These are phyloP conservation scores for Jasminum sambac DNA, from an alignment of 257 asterid genomes.

Conservation along the genomic window DNA sequence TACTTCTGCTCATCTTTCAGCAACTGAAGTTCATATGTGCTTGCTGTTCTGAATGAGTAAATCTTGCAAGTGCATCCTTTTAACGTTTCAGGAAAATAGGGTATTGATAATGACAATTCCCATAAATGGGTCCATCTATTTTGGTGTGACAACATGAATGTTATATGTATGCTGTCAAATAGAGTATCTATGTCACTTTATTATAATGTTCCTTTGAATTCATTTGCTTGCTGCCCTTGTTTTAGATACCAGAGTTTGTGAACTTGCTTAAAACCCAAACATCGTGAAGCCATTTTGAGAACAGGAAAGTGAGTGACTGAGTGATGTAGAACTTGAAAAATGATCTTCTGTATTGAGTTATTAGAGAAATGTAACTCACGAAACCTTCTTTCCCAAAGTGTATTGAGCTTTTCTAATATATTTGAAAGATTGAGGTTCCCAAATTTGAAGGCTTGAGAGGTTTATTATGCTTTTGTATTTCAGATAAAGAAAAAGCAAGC, in stretches of 20 bases:
- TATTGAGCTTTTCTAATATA: not conserved
- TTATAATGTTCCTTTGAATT: not conserved
- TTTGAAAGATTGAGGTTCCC: not conserved
- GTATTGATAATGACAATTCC: not conserved
- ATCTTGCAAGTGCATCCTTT: not conserved
- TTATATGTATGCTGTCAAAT: not conserved
- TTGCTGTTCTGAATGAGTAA: not conserved
- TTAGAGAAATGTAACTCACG: not conserved
- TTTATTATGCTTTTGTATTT: not conserved
- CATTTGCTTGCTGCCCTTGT: not conserved
- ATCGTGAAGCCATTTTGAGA: not conserved
- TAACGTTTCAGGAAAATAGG: not conserved
- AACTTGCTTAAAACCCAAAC: not conserved
- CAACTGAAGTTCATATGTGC: not conserved
- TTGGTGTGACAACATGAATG: not conserved
- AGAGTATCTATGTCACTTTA: not conserved
- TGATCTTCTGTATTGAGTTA: not conserved
- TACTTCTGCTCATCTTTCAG: not conserved
- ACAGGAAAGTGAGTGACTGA: not conserved
- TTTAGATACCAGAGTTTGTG: not conserved
- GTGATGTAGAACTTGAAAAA: not conserved
- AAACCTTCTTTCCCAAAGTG: not conserved
- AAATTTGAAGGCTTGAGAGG: not conserved
- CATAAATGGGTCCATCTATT: not conserved
- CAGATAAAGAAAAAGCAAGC: not conserved